Conservation (phyloP, 768 basidiomycete genomes). For the Lentinula lateritia region DNA sequence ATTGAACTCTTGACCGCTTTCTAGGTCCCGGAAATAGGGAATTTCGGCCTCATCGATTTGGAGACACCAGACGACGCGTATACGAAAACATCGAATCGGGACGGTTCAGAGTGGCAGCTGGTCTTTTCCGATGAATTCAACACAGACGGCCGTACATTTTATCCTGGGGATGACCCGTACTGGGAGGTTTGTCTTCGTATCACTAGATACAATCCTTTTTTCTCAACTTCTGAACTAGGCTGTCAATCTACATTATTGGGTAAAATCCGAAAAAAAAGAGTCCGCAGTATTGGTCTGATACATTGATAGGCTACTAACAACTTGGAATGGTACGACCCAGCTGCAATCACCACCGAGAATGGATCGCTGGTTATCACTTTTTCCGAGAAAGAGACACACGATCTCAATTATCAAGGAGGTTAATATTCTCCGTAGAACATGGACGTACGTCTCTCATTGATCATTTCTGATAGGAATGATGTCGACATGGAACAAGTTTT, state of each 20-base stretch:
- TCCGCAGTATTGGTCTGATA: slow-evolving; percentile 14
- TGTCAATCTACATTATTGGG: slow-evolving; percentile 75
- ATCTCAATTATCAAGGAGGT: slow-evolving; percentile 68
- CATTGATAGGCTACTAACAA: slow-evolving; percentile 54
- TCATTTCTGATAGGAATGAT: slow-evolving; percentile 35
- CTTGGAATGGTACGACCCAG: slow-evolving; percentile 87
- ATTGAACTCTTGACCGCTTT: background rate
- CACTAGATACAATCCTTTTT: slow-evolving; percentile 5
- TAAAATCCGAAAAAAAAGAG: background rate
- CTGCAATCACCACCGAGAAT: slow-evolving; percentile 59
- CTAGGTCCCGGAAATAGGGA: slow-evolving; percentile 62
- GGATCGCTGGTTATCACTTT: slow-evolving; percentile 73
- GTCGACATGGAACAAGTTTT: slow-evolving; percentile 75
- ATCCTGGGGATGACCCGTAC: slow-evolving; percentile 80
- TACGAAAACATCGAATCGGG: slow-evolving; percentile 47
- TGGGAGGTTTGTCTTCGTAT: slow-evolving; percentile 56
- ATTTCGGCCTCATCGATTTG: slow-evolving; percentile 51
- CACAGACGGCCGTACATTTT: slow-evolving; percentile 68
- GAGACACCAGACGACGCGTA: slow-evolving; percentile 56
- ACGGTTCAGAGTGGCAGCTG: slow-evolving; percentile 50
- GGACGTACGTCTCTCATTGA: background rate
- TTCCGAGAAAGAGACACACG: slow-evolving; percentile 52
- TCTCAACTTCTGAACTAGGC: slow-evolving; percentile 20
- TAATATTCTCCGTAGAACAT: slow-evolving; percentile 25
- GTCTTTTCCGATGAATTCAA: slow-evolving; percentile 86